Evolutionary conservation across 768 basidiomycete species (phyloP).

Genomic region (Leccinellum albellum): DNA sequence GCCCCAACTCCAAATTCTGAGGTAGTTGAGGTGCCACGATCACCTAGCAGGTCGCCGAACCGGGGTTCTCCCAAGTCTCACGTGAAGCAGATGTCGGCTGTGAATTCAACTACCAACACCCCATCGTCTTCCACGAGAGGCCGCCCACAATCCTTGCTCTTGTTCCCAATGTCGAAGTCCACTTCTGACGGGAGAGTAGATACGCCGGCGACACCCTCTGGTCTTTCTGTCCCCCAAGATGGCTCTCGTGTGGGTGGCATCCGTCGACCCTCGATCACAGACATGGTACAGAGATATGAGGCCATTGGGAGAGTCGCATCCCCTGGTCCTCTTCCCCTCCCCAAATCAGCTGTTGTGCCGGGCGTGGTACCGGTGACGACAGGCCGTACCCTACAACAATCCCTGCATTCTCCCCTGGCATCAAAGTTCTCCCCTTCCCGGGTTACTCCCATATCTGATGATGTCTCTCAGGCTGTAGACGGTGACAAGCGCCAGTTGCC

Average conservation of each 20-base stretch:
- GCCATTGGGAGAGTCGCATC: constrained; percentile 44
- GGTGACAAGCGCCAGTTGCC: constrained; percentile 19
- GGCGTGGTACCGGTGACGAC: constrained; percentile 10
- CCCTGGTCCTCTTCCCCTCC: constrained; percentile 28
- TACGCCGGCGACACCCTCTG: constrained; percentile 30
- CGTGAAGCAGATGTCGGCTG: constrained; percentile 28
- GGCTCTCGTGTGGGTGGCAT: constrained; percentile 35
- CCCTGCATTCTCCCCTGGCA: constrained; percentile 21
- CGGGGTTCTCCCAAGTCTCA: constrained; percentile 28
- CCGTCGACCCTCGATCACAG: constrained; percentile 76
- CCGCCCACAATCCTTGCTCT: constrained; percentile 80
- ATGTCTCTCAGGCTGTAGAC: constrained; percentile 10
- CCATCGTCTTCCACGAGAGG: constrained; percentile 41
- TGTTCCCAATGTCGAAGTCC: constrained; percentile 50
- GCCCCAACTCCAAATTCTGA: constrained; percentile 14
- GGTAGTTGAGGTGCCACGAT: constrained; percentile 18
- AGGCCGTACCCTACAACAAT: constrained; percentile 21
- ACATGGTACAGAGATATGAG: constrained; percentile 84
- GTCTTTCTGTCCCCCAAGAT: constrained; percentile 47
- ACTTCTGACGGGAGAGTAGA: constrained; percentile 39
- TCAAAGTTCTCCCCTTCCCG: constrained; percentile 26
- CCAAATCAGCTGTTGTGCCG: constrained; percentile 25
- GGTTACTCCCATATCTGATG: constrained; percentile 7
- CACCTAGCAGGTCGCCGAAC: constrained; percentile 29
- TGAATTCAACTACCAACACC: constrained; percentile 18